These are phyloP conservation scores for Xylaria curta DNA, from an alignment of 495 filamentous ascomycete genomes.

Conservation along the genomic window DNA sequence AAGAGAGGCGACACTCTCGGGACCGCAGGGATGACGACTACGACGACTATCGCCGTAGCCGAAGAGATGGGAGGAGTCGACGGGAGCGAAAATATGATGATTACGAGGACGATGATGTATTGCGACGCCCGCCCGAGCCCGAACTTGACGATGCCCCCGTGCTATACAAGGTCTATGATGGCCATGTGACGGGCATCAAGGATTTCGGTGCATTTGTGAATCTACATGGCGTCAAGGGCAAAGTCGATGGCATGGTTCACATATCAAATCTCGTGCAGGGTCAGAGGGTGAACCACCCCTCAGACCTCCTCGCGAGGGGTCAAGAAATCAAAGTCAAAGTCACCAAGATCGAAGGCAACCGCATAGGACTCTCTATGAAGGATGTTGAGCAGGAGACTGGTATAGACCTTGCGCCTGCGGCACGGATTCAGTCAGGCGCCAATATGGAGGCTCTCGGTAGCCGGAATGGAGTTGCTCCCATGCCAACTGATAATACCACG, in stretches of 20 bases:
- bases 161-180: slow-evolving; percentile 88
- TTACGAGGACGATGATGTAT: slow-evolving; percentile 59
- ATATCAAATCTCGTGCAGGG: slow-evolving; percentile 93
- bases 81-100: slow-evolving; percentile 55
- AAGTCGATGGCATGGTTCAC: slow-evolving; percentile 92
- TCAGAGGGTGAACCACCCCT: slow-evolving; percentile 87
- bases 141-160: slow-evolving; percentile 82
- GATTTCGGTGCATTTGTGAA: slow-evolving; percentile 97
- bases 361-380: slow-evolving; percentile 93
- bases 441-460: slow-evolving; percentile 85
- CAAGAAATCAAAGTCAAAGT: slow-evolving; percentile 95
- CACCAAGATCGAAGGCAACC: slow-evolving; percentile 77
- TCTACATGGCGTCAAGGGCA: slow-evolving; percentile 82
- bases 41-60: slow-evolving; percentile 34
- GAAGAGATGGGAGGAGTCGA: slow-evolving; percentile 50
- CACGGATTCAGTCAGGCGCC: slow-evolving; percentile 85
- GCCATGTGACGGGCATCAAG: slow-evolving; percentile 87
- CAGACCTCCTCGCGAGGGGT: slow-evolving; percentile 79
- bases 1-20: slow-evolving; percentile 51
- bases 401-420: slow-evolving; percentile 79
- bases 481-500: slow-evolving; percentile 53
- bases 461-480: slow-evolving; percentile 57
- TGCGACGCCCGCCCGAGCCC: slow-evolving; percentile 72
- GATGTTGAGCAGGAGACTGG: slow-evolving; percentile 94
- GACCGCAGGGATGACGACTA: slow-evolving; percentile 44